Evolutionary conservation across 1,139 yeast genomes (phyloP).

Genomic region (Saccharomyces hybrid): DNA sequence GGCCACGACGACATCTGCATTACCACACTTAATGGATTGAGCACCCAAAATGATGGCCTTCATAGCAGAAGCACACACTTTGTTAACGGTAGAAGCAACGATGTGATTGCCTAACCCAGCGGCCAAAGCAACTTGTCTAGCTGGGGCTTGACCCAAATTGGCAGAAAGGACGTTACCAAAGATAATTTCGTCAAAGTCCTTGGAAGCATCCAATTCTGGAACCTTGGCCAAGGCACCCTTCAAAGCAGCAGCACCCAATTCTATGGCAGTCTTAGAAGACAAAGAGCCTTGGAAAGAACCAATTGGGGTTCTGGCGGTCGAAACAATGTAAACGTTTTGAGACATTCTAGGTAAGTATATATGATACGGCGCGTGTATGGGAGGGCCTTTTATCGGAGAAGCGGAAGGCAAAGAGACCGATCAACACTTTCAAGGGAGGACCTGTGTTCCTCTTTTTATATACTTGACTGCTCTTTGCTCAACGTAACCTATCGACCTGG

Average conservation of each 20-base stretch:
- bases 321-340: slow-evolving; percentile 70
- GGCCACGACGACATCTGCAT: slow-evolving; percentile 86
- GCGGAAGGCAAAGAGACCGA: not conserved
- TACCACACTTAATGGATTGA: slow-evolving; percentile 80
- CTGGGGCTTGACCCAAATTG: slow-evolving; percentile 94
- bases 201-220: slow-evolving; percentile 64
- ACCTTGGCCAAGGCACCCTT: slow-evolving; percentile 78
- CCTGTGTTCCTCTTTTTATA: not conserved
- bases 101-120: slow-evolving; percentile 76
- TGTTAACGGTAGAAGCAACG: slow-evolving; percentile 85
- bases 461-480: not conserved
- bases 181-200: slow-evolving; percentile 77
- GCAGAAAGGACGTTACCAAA: slow-evolving; percentile 94
- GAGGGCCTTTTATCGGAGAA: not conserved
- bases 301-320: slow-evolving; percentile 89
- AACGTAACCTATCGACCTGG: not conserved
- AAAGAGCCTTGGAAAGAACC: slow-evolving; percentile 88
- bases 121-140: slow-evolving; percentile 90
- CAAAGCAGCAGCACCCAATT: slow-evolving; percentile 88
- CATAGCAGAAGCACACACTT: slow-evolving; percentile 96
- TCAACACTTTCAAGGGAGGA: not conserved
- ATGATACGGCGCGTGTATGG: not conserved
- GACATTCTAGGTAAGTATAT: slow-evolving; percentile 21
- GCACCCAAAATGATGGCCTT: slow-evolving; percentile 87
- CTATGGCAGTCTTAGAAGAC: slow-evolving; percentile 66